Evolutionary conservation across 257 asterid species (phyloP).

Genomic region (Penstemon barbatus): DNA sequence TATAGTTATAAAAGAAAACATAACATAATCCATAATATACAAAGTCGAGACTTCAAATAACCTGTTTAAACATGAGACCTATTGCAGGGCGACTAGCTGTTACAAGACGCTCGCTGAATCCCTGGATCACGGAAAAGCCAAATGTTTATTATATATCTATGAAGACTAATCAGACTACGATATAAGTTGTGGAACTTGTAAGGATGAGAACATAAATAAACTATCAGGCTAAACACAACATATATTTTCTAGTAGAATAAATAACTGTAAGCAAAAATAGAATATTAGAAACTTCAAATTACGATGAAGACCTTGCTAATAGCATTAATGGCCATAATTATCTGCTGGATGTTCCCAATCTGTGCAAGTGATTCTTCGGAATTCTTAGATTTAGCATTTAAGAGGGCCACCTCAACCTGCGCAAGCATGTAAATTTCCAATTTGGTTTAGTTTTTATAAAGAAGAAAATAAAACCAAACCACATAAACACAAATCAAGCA

Average conservation of each 20-base stretch:
- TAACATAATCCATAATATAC: slow-evolving; percentile 10
- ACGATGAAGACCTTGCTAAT: slow-evolving; percentile 80
- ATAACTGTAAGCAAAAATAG: not conserved
- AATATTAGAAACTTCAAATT: slow-evolving; percentile 22
- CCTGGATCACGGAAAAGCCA: slow-evolving; percentile 53
- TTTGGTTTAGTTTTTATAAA: slow-evolving; percentile 17
- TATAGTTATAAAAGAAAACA: not conserved
- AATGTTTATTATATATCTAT: slow-evolving; percentile 20
- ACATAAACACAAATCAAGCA: slow-evolving; percentile 2
- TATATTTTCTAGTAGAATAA: not conserved
- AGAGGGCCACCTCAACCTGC: slow-evolving; percentile 76
- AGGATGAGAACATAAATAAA: not conserved
- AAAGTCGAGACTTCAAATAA: slow-evolving; percentile 31
- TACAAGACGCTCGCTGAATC: slow-evolving; percentile 91
- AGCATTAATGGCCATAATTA: slow-evolving; percentile 88
- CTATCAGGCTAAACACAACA: slow-evolving; percentile 1
- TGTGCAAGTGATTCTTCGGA: slow-evolving; percentile 53
- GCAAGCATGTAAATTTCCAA: slow-evolving; percentile 27
- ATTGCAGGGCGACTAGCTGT: slow-evolving; percentile 88
- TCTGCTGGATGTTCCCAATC: slow-evolving; percentile 68
- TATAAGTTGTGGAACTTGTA: slow-evolving; percentile 3
- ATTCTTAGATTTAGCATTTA: slow-evolving; percentile 61
- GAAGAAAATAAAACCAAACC: not conserved
- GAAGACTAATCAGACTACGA: slow-evolving; percentile 6
- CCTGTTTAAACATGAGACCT: slow-evolving; percentile 95